Evolutionary conservation across 1,284 basidiomycete genomes (phyloP), one percentile per base, ranked within the genome.

Genomic region (Puccinia polysora): DNA sequence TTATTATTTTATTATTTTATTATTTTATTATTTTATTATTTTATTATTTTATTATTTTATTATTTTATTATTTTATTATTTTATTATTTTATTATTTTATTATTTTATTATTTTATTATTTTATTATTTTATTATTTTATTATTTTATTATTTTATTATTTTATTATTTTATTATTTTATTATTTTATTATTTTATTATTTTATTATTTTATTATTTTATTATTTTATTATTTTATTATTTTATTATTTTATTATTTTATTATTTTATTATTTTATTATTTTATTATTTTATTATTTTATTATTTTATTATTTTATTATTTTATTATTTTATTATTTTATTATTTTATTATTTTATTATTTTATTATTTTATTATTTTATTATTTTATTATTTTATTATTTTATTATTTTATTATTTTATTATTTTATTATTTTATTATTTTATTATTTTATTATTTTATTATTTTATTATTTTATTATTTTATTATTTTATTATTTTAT

Each of bases 371-470:
- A 8, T 8, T 43, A 43, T 43, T 43, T 43, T 43, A 43, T 43
- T 8, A 8, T 43, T 43, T 43, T 18, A 43, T 43, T 18, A 43
- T 43, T 43, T 43, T 43, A 43, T 43, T 18, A n/a, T n/a, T 43
- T 43, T 18, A 43, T 8, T 43, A 43, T 43, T 43, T 43, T 8
- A 8, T 43, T 43, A 8, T 43, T 8, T 43, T 43, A 43, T 43
- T 8, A 43, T 43, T 43, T 43, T 43, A 8, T 43, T 8, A 8
- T 43, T 8, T 43, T 43, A 43, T 43, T 43, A n/a, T n/a, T n/a
- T n/a, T n/a, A n/a, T 43, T 43, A 43, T 43, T 43, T 43, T 43
- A 43, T 43, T 43, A 43, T 43, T 43, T 43, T 43, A 43, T 43
- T 8, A 43, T 43, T 43, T 43, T 8, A 43, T 43, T 43, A 43